phyloP scores from a whole-genome alignment of 352 stramenopile genomes.

The Pseudoperonospora humuli region DNA sequence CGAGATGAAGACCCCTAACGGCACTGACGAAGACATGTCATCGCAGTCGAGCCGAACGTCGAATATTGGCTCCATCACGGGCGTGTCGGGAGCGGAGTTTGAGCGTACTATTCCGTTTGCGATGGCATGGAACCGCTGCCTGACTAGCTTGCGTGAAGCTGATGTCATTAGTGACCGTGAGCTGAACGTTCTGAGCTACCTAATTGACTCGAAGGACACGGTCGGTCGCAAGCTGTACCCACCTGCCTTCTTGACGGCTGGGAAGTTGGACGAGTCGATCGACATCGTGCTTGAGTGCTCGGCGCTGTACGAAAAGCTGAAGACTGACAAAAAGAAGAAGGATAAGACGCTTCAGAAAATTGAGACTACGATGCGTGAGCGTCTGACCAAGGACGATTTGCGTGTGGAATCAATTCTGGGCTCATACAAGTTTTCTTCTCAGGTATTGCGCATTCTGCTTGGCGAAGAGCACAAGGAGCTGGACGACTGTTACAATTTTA shows the following conservation, averaged over 20 bases:
- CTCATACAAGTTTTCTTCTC: constrained; percentile 83
- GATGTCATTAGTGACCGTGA: constrained; percentile 79
- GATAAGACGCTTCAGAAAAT: constrained; percentile 83
- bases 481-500: constrained; percentile 78
- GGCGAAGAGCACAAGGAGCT: constrained; percentile 81
- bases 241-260: constrained; percentile 71
- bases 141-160: constrained; percentile 63
- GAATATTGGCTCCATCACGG: constrained; percentile 63
- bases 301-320: constrained; percentile 71
- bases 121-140: constrained; percentile 79
- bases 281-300: constrained; percentile 80
- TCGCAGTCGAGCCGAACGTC: constrained; percentile 41
- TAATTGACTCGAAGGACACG: constrained; percentile 74
- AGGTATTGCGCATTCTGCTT: constrained; percentile 66
- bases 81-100: constrained; percentile 69
- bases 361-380: constrained; percentile 72
- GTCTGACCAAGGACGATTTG: constrained; percentile 74
- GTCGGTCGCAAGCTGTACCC: constrained; percentile 66
- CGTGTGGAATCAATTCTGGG: constrained; percentile 77
- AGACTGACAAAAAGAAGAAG: constrained; percentile 83
- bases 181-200: constrained; percentile 74
- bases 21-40: constrained; percentile 50
- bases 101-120: constrained; percentile 79
- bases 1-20: constrained; percentile 52
- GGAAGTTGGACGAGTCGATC: constrained; percentile 77